Base-by-base conservation (phyloP, 1,139 yeast genomes). In the Diutina rugosa region DNA sequence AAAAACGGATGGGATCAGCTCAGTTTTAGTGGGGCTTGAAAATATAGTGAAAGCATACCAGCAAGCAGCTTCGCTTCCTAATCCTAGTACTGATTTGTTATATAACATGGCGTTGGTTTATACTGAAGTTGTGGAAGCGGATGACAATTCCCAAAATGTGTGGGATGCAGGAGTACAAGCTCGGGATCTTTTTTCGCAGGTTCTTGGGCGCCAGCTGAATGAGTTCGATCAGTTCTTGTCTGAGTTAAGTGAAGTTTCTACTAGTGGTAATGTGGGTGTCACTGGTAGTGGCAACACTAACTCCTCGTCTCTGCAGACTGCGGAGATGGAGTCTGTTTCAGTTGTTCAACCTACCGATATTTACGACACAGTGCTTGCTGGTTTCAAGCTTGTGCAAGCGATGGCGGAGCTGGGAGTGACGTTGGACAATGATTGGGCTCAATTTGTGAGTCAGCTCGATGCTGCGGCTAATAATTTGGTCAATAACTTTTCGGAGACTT, bases 61-160 rank as follows among this genome's bases (percentile, higher is more conserved):
- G 57, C 58, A 59, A 5, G 72, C 80, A 0, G 59, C 77, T 30
- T 62, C 59, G 1, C 58, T 64, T 5, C n/a, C 28, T 4, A 12
- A 5, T 4, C 21, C n/a, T 2, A 21, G 44, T 2, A 30, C 28
- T n/a, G 62, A 61, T 44, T 57, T 60, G 12, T 30, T 57, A 18
- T 79, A 69, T 64, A 81, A 80, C 60, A 66, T 74, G 26, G 81
- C 76, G 0, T 63, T 79, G 55, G 80, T 76, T 1, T 77, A 77
- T 59, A 73, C 74, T 8, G 84, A 80, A 58, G 70, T 71, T 14
- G 64, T 80, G 47, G 85, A 80, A 57, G 67, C 64, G 7, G 65
- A 64, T 6, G 63, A 64, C 7, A 58, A 56, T 2, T 14, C 46
- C 26, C 9, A 9, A n/a, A 53, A 61, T 9, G 56, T 66, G n/a